Base-by-base conservation (phyloP, 306 rosid species). In the Cicer arietinum region DNA sequence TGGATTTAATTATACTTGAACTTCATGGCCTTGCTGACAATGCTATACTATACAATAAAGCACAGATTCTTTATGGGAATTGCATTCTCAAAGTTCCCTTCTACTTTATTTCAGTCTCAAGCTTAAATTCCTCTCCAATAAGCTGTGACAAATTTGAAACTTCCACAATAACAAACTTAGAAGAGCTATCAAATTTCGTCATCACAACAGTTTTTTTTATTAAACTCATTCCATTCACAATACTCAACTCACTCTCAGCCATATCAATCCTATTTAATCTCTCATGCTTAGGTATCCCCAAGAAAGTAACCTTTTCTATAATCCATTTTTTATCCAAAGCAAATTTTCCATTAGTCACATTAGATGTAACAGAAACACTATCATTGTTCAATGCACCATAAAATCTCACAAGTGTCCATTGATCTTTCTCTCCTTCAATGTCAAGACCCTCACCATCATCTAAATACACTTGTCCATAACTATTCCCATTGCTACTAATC, bases 401-500 rank as follows among this genome's bases (percentile, higher is more conserved):
- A 76, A 94, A 90, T 75, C 45, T 81, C 20, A 86, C 88, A 50
- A 86, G 39, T 57, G 90, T 94, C 97, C 96, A 90, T 13, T 74
- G 77, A 25, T 79, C 90, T 39, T 85, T 89, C 75, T 3, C 62
- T 62, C 66, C 88, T 69, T 84, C 83, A 80, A 90, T 79, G 81
- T 86, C 88, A 48, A 88, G 67, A 7, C 68, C 77, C 79, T 87
- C 97, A 0, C 97, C 90, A 75, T 91, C 89, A 80, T 94, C 98
- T 87, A 94, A 66, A 84, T 87, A 90, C 40, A 90, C 88, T 70
- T 90, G 79, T 67, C 97, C 97, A n/a, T 35, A 79, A 59, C 92
- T 85, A 9, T 64, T 75, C 60, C 62, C 22, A 8, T 47, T 73
- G 47, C 67, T 51, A 54, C 85, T 81, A 18, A 83, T 7, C 43